Base-by-base conservation (phyloP, 805 yeast species). In the Sugiyamaella boreocaroliniensis region DNA sequence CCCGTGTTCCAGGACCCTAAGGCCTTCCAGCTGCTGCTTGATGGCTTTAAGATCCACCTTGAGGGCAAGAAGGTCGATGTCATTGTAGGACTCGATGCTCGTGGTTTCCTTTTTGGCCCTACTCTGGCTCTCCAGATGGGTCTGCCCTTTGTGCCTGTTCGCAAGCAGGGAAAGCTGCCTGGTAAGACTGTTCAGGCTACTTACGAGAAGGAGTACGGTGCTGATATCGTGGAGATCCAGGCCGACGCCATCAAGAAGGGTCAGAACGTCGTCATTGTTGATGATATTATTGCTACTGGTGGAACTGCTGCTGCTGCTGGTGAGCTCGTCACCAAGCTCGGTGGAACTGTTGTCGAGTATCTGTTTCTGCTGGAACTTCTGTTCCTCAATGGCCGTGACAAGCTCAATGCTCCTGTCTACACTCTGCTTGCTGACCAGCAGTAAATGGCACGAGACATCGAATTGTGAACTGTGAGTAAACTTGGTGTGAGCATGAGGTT, bases 21-120 rank as follows among this genome's bases (percentile, higher is more conserved):
- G 45, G 73, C 86, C 52, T 93, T 93, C 78, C 83, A 85, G 65
- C 84, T 86, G 65, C 76, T 93, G 53, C 74, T 93, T 45, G 80
- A 78, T 59, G 96, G 96, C 15, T 86, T 92, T 74, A 80, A 84
- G 70, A 65, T 80, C 51, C 95, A 89, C 66, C 66, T 93, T 54
- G 80, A 82, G 54, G 74, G 73, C 58, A 67, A 72, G 22, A 75
- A 74, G 55, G 74, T 75, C 57, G 97, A 93, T 66, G 92, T 85
- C 66, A 77, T 93, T 55, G 89, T 93, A 48, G 99, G 98, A 46
- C 78, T 93, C 60, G 99, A 93, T 71, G 86, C 97, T 48, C 84
- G 99, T 71, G 99, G 99, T 2, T 93, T 93, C 69, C 76, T 93
- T 54, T 92, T 93, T 64, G 99, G 98, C 12, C 99, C 99, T 45